Percentiles rank a stretch among this genome's conserved stretches.
Evolutionary conservation across 805 yeast genomes (phyloP).

Genomic region (Maudiozyma saulgeensis): DNA sequence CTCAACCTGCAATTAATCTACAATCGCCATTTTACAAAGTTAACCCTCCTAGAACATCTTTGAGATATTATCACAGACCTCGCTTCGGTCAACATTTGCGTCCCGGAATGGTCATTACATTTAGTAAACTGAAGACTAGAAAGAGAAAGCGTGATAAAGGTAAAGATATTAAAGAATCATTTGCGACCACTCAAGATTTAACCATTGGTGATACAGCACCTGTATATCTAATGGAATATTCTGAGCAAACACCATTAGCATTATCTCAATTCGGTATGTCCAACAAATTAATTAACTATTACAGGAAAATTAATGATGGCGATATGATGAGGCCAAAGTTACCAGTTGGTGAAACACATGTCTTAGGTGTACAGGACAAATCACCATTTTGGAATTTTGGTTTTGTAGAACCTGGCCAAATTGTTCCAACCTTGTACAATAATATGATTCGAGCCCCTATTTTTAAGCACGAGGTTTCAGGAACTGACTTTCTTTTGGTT

Average conservation of each 20-base stretch:
- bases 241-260: slow-evolving; percentile 79
- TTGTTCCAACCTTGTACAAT: slow-evolving; percentile 89
- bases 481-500: slow-evolving; percentile 74
- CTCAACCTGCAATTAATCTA: slow-evolving; percentile 74
- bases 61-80: slow-evolving; percentile 75
- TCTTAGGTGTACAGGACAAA: slow-evolving; percentile 89
- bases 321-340: slow-evolving; percentile 83
- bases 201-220: slow-evolving; percentile 78
- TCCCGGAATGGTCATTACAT: slow-evolving; percentile 68
- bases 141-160: slow-evolving; percentile 88
- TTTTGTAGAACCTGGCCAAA: slow-evolving; percentile 85
- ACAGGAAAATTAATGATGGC: slow-evolving; percentile 71
- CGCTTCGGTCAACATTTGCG: slow-evolving; percentile 50
- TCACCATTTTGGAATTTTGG: slow-evolving; percentile 99
- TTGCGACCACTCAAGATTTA: slow-evolving; percentile 61
- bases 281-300: slow-evolving; percentile 83
- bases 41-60: slow-evolving; percentile 51
- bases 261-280: slow-evolving; percentile 94
- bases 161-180: slow-evolving; percentile 64
- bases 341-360: slow-evolving; percentile 88
- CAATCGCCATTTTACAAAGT: slow-evolving; percentile 91
- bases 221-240: slow-evolving; percentile 72
- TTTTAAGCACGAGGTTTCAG: slow-evolving; percentile 69
- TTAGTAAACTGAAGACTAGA: slow-evolving; percentile 64
- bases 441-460: slow-evolving; percentile 89